A percentile compares a stretch with the other conserved stretches of the same genome.
Evolutionary conservation across 2,329 filamentous ascomycete species (phyloP).

Genomic region (Rutstroemia sp.): DNA sequence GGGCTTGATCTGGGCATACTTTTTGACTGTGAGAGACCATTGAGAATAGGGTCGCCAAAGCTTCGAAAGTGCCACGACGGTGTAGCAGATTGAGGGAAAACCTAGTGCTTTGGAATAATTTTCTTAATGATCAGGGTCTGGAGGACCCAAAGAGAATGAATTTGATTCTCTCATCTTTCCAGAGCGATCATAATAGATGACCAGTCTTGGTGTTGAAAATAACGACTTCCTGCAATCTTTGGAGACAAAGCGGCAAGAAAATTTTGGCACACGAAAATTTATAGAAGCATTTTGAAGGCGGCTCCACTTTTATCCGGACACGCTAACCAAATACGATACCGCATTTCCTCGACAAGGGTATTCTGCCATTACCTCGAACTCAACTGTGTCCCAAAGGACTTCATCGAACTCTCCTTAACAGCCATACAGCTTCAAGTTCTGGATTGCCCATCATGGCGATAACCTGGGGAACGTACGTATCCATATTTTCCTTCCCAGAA

Average conservation of each 20-base stretch:
- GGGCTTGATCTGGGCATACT: constrained; percentile 69
- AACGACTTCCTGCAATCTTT: too few relatives aligned
- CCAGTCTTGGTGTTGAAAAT: neutral
- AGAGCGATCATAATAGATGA: too few relatives aligned
- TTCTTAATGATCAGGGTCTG: neutral
- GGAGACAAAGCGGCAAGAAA: neutral
- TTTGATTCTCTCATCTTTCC: too few relatives aligned
- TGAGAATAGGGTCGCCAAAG: constrained; percentile 62
- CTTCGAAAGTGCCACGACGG: constrained; percentile 76
- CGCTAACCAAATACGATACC: neutral
- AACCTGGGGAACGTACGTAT: constrained; percentile 43
- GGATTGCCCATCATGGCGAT: constrained; percentile 30
- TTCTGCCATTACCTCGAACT: neutral
- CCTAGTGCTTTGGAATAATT: neutral
- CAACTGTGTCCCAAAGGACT: too few relatives aligned
- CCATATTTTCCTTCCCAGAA: too few relatives aligned
- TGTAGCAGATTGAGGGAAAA: neutral
- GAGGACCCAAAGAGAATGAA: too few relatives aligned
- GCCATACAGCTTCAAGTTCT: neutral
- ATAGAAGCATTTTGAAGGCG: neutral
- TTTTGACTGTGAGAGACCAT: constrained; percentile 81
- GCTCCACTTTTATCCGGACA: neutral
- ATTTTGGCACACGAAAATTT: neutral
- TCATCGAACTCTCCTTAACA: too few relatives aligned
- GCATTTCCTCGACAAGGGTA: neutral